Conservation (phyloP, 106 monocot genomes). For the Dendrobium officinale region DNA sequence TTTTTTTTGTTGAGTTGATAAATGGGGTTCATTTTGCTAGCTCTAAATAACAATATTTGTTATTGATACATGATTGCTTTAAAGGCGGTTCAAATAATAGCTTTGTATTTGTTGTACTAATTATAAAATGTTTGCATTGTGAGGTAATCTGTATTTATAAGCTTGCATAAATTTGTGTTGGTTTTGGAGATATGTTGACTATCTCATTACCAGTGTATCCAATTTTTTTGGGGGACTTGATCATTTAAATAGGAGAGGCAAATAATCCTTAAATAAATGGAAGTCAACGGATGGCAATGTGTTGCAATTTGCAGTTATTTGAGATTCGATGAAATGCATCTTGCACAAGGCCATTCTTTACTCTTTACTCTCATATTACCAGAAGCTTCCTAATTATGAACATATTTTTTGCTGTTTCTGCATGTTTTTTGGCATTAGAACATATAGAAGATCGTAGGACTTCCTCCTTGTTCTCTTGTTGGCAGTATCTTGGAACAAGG, state of each 20-base stretch:
- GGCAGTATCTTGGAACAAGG: not conserved
- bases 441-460: not conserved
- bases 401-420: not conserved
- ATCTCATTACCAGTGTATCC: too few relatives aligned
- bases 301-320: not conserved
- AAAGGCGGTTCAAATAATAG: not conserved
- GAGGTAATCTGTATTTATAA: not conserved
- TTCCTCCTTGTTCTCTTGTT: not conserved
- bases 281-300: not conserved
- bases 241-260: not conserved
- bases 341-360: not conserved
- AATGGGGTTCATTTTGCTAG: not conserved
- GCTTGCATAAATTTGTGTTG: too few relatives aligned
- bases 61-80: not conserved
- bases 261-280: not conserved
- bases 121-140: not conserved
- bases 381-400: not conserved
- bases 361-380: not conserved
- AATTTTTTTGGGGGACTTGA: not conserved
- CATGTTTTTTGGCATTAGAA: not conserved
- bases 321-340: not conserved
- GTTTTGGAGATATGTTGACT: too few relatives aligned
- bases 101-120: not conserved
- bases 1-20: not conserved
- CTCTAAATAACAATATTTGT: not conserved